These are phyloP conservation scores for rapeseed (Brassica napus) DNA, from an alignment of 345 rosid genomes.

Conservation along the genomic window DNA sequence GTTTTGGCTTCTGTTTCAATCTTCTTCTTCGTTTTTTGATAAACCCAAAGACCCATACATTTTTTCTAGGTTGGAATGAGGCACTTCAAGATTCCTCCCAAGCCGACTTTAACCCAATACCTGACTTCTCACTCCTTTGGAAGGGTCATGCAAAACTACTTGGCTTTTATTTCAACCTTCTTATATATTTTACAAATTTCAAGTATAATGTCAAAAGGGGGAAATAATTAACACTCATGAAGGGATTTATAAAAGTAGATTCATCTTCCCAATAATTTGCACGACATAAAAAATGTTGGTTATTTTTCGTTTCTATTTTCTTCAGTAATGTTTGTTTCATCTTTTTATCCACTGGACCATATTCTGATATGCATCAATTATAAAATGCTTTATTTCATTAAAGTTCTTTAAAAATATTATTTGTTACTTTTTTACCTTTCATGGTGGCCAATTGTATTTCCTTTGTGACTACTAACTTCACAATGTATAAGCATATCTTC, in stretches of 20 bases:
- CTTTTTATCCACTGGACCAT: constrained; percentile 12
- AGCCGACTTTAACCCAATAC: neutral
- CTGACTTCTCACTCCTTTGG: constrained; percentile 1
- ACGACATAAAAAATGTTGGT: constrained; percentile 7
- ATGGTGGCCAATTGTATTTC: neutral
- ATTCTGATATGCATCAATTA: constrained; percentile 20
- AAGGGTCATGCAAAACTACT: neutral
- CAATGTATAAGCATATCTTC: neutral
- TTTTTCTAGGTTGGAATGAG: neutral
- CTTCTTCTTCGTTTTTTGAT: neutral
- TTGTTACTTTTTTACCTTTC: neutral
- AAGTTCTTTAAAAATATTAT: constrained; percentile 2
- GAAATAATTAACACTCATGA: neutral
- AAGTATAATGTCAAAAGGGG: neutral
- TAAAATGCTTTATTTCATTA: constrained; percentile 29
- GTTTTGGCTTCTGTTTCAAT: neutral
- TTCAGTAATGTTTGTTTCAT: constrained; percentile 16
- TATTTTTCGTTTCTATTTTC: neutral
- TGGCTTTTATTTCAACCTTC: neutral
- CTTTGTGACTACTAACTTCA: constrained; percentile 7
- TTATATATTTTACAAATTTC: neutral
- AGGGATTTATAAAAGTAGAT: neutral
- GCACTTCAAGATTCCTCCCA: neutral
- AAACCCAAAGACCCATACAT: neutral
- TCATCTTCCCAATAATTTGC: constrained; percentile 4